Evolutionary conservation across 768 basidiomycete genomes (phyloP).

Genomic region (Mycena vitilis): DNA sequence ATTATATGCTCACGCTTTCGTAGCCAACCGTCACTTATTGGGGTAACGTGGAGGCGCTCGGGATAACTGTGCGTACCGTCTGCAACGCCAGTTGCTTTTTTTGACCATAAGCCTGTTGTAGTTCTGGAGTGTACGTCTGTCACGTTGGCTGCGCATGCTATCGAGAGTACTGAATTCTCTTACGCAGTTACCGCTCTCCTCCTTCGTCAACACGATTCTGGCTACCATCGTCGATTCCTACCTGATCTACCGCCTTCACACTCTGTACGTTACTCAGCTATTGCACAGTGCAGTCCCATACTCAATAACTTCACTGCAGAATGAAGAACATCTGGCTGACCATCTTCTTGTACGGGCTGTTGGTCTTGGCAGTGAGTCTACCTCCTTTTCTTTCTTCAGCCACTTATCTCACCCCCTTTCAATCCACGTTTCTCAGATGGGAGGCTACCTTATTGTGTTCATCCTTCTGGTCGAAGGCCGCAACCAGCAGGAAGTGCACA

Average conservation of each 20-base stretch:
- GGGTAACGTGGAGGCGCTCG: constrained; percentile 3
- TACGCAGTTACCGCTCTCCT: constrained; percentile 4
- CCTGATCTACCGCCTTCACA: constrained; percentile 5
- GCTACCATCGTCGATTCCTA: constrained; percentile 8
- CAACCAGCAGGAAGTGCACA: no score
- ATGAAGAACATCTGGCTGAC: not conserved
- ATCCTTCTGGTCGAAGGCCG: no score
- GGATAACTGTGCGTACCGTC: not conserved
- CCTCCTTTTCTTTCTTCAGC: no score
- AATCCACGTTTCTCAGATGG: not conserved
- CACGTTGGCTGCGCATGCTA: not conserved
- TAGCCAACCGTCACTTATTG: constrained; percentile 12
- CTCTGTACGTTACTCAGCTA: not conserved
- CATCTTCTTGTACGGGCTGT: not conserved
- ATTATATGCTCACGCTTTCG: not conserved
- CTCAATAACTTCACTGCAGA: not conserved
- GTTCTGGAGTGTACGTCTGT: constrained; percentile 2
- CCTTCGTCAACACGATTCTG: constrained; percentile 3
- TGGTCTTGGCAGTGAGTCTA: not conserved
- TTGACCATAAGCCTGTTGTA: not conserved
- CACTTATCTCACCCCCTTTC: no score
- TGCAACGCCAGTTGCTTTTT: not conserved
- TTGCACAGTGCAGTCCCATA: not conserved
- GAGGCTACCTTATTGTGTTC: no score
- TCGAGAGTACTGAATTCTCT: no score